Conservation (phyloP, 176 grass and related monocot genomes). For the Tuctoria greenei region DNA sequence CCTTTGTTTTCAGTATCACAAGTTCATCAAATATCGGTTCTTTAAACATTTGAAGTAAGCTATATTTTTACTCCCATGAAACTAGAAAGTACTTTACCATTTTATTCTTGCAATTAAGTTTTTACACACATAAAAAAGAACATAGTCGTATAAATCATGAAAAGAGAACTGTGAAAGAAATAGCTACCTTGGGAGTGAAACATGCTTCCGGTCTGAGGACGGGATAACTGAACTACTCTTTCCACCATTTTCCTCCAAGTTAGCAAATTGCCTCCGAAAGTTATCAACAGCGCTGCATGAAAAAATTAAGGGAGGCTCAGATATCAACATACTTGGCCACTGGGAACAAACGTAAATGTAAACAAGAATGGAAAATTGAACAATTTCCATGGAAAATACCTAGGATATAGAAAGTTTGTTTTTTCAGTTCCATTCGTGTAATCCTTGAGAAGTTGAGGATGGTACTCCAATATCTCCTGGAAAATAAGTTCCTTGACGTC, state of each 20-base stretch:
- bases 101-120: not conserved
- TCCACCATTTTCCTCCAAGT: slow-evolving; percentile 93
- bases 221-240: slow-evolving; percentile 51
- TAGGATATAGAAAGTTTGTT: slow-evolving; percentile 84
- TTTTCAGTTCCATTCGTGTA: slow-evolving; percentile 74
- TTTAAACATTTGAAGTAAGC: slow-evolving; percentile 5
- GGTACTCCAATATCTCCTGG: slow-evolving; percentile 85
- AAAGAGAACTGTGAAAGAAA: not conserved
- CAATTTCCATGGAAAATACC: slow-evolving; percentile 45
- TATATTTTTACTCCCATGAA: not conserved
- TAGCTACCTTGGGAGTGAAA: slow-evolving; percentile 87
- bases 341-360: slow-evolving; percentile 10
- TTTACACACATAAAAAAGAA: slow-evolving; percentile 13
- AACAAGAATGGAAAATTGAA: not conserved
- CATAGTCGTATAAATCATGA: not conserved
- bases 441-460: slow-evolving; percentile 86
- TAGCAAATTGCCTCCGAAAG: slow-evolving; percentile 94
- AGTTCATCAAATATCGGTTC: slow-evolving; percentile 17
- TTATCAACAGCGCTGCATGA: slow-evolving; percentile 85
- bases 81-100: not conserved
- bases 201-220: slow-evolving; percentile 76
- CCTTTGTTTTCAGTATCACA: slow-evolving; percentile 22
- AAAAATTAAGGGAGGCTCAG: slow-evolving; percentile 20
- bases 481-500: slow-evolving; percentile 96
- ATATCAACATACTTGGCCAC: not conserved